These are phyloP conservation scores for Phialophora tarda DNA, from an alignment of 2,329 filamentous ascomycete genomes.

Conservation along the genomic window DNA sequence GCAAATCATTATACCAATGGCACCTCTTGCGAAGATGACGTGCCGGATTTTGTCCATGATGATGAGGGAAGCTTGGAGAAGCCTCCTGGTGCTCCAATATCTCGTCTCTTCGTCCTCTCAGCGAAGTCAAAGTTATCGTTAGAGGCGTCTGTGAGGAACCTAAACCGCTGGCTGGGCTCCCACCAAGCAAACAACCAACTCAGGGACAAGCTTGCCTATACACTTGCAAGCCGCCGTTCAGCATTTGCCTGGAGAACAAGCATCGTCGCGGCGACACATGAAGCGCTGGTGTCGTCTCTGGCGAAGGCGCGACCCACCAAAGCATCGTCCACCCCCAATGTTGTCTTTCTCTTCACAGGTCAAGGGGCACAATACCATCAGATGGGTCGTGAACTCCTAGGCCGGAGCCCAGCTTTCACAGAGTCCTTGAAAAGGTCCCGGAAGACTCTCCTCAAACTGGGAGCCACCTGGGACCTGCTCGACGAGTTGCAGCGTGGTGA, in stretches of 20 bases:
- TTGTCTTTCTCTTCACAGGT: constrained; percentile 46
- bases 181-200: too few species aligned
- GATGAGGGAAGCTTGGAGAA: not conserved
- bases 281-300: not conserved
- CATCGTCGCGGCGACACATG: not conserved
- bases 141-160: too few species aligned
- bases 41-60: too few species aligned
- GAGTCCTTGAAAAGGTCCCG: constrained; percentile 22
- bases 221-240: not conserved
- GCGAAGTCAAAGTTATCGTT: too few species aligned
- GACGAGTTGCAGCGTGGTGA: too few species aligned
- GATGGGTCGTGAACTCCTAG: constrained; percentile 45
- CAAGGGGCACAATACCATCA: constrained; percentile 47
- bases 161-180: too few species aligned
- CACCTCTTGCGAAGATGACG: not conserved
- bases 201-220: not conserved
- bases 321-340: not conserved
- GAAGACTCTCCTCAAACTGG: constrained; percentile 12
- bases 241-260: not conserved
- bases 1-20: too few species aligned
- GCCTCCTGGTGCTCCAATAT: not conserved
- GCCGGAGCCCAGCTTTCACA: constrained; percentile 35
- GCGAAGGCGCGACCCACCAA: not conserved
- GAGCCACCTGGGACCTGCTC: too few species aligned
- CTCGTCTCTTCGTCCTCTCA: not conserved